Evolutionary conservation across 2,329 filamentous ascomycete species (phyloP).

Genomic region (Shiraia sp.): DNA sequence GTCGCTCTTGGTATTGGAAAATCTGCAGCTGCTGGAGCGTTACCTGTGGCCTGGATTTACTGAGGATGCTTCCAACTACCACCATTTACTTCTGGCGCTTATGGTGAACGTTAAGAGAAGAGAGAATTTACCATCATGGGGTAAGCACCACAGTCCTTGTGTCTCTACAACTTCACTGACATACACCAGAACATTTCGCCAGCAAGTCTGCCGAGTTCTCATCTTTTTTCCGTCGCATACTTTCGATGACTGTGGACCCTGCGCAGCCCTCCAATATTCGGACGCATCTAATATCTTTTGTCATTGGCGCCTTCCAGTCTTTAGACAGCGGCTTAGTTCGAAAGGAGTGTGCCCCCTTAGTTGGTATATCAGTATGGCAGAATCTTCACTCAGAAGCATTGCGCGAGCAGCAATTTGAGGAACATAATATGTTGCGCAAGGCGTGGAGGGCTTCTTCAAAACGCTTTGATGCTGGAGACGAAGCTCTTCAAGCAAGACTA

Average conservation of each 20-base stretch:
- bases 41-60: conserved; percentile 95
- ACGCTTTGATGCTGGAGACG: conserved; percentile 84
- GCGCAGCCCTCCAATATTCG: conserved; percentile 56
- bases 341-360: conserved; percentile 93
- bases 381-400: conserved; percentile 79
- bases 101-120: conserved; percentile 86
- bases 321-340: conserved; percentile 85
- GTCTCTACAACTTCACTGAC: conserved; percentile 36
- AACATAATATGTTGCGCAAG: conserved; percentile 76
- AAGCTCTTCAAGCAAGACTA: conserved; percentile 74
- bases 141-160: conserved; percentile 51
- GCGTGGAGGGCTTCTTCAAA: conserved; percentile 88
- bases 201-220: conserved; percentile 82
- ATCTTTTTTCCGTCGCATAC: conserved; percentile 81
- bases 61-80: conserved; percentile 86
- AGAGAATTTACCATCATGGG: conserved; percentile 87
- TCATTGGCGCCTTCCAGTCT: conserved; percentile 91
- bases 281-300: conserved; percentile 83
- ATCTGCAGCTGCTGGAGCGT: conserved; percentile 84
- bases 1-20: conserved; percentile 82
- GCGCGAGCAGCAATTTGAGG: conserved; percentile 73
- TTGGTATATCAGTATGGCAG: conserved; percentile 95
- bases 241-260: conserved; percentile 75
- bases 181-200: conserved; percentile 68
- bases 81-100: conserved; percentile 83